Evolutionary conservation across 768 basidiomycete genomes (phyloP).

Genomic region (Lactifluus volemus): DNA sequence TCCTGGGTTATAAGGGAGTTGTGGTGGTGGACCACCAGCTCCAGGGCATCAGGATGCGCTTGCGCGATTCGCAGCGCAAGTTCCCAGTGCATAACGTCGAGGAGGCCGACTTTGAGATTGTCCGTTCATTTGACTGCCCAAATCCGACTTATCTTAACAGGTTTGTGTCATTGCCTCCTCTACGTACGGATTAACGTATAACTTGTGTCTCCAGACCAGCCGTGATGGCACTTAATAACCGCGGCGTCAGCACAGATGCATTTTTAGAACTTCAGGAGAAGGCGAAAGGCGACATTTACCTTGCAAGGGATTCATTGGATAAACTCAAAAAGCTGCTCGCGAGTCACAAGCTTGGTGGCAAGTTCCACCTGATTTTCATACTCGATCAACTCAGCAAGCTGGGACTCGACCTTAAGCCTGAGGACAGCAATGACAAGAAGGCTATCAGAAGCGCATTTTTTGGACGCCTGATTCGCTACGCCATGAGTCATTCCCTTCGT

Average conservation of each 20-base stretch:
- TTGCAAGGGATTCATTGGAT: slow-evolving; percentile 48
- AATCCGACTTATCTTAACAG: slow-evolving; percentile 64
- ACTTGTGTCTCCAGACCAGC: slow-evolving; percentile 40
- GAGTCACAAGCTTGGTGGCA: slow-evolving; percentile 35
- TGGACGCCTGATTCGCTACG: slow-evolving; percentile 44
- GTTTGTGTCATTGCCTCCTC: slow-evolving; percentile 28
- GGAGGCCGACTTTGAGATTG: slow-evolving; percentile 60
- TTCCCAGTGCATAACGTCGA: slow-evolving; percentile 43
- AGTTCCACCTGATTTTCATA: slow-evolving; percentile 43
- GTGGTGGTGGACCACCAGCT: slow-evolving; percentile 57
- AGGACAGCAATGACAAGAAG: slow-evolving; percentile 25
- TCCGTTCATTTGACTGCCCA: slow-evolving; percentile 50
- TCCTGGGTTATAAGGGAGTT: slow-evolving; percentile 75
- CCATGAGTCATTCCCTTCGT: slow-evolving; percentile 56
- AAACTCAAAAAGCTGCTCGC: slow-evolving; percentile 43
- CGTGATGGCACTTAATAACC: slow-evolving; percentile 73
- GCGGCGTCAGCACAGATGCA: slow-evolving; percentile 48
- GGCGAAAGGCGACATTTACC: slow-evolving; percentile 47
- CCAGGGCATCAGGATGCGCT: slow-evolving; percentile 55
- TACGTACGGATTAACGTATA: not conserved
- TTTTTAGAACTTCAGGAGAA: slow-evolving; percentile 56
- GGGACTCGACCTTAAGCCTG: slow-evolving; percentile 43
- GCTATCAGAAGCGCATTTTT: slow-evolving; percentile 51
- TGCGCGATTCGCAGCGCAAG: slow-evolving; percentile 70
- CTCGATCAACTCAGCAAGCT: slow-evolving; percentile 40